phyloP scores from a whole-genome alignment of 139 green algal genomes.

The Chloropicon primus region DNA sequence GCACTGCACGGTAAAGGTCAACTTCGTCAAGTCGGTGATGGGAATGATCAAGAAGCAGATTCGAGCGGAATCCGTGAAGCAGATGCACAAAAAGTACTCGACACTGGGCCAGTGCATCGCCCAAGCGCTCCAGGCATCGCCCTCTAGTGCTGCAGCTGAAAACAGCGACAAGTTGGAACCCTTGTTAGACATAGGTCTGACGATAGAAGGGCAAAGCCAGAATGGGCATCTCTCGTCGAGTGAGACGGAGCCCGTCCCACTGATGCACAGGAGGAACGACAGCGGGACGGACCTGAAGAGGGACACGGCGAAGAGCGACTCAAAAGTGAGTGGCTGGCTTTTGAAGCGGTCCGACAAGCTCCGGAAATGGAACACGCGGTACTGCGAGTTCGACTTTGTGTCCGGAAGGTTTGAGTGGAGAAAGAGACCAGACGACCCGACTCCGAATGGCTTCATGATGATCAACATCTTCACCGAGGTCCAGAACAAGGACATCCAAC shows the following conservation, averaged over 20 bases:
- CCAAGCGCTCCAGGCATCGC: neutral
- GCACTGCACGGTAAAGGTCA: neutral
- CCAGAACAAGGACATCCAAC: neutral
- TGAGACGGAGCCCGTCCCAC: too few species aligned
- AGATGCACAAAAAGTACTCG: neutral
- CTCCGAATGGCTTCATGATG: neutral
- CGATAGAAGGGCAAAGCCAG: too few species aligned
- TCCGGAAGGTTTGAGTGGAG: neutral
- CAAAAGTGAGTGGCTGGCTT: neutral
- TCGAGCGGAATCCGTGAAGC: neutral
- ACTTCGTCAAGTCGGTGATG: neutral
- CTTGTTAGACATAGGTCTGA: too few species aligned
- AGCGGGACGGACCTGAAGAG: neutral
- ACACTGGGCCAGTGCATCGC: neutral
- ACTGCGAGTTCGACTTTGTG: neutral
- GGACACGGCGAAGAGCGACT: neutral
- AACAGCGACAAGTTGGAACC: neutral
- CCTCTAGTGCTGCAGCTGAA: neutral
- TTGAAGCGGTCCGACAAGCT: neutral
- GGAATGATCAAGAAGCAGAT: neutral
- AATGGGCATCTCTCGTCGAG: too few species aligned
- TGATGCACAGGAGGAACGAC: neutral
- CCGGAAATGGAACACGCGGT: neutral
- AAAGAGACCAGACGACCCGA: neutral
- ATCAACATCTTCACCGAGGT: neutral